Percentiles rank a stretch among this genome's conserved stretches.
Evolutionary conservation across 805 yeast genomes (phyloP).

Genomic region (Tetrapisispora arboricola): DNA sequence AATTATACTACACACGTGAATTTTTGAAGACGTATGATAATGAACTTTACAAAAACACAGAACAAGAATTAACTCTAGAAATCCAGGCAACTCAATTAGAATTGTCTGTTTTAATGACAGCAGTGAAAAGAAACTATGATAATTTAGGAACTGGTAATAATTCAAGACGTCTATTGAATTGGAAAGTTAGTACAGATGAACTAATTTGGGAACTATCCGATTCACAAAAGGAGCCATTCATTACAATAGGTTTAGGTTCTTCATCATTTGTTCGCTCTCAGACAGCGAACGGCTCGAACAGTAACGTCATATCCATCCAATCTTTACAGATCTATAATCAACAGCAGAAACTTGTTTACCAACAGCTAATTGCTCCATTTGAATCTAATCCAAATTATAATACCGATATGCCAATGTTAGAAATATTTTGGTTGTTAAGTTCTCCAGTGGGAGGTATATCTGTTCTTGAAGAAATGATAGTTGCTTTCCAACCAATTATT

Average conservation of each 20-base stretch:
- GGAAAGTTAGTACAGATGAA: conserved; percentile 43
- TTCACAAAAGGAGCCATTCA: conserved; percentile 36
- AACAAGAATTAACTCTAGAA: conserved; percentile 30
- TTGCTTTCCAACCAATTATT: conserved; percentile 43
- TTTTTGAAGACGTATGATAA: conserved; percentile 32
- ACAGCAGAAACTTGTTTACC: conserved; percentile 38
- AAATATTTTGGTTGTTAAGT: conserved; percentile 43
- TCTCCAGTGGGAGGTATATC: conserved; percentile 58
- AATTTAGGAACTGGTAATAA: conserved; percentile 16
- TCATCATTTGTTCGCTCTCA: conserved; percentile 41
- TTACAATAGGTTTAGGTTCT: conserved; percentile 43
- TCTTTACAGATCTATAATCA: conserved; percentile 45
- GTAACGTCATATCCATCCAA: conserved; percentile 36
- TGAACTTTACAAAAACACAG: conserved; percentile 27
- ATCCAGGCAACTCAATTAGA: conserved; percentile 31
- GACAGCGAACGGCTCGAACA: conserved; percentile 42
- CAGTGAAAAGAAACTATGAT: conserved; percentile 30
- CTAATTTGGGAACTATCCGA: conserved; percentile 50
- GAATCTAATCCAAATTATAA: conserved; percentile 14
- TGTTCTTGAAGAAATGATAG: conserved; percentile 40
- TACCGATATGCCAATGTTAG: conserved; percentile 29
- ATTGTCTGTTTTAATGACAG: conserved; percentile 35
- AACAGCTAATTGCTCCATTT: conserved; percentile 42
- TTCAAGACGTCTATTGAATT: conserved; percentile 30
- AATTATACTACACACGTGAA: conserved; percentile 32